Conservation (phyloP, 2,329 filamentous ascomycete species). For the Ascochyta koolunga region DNA sequence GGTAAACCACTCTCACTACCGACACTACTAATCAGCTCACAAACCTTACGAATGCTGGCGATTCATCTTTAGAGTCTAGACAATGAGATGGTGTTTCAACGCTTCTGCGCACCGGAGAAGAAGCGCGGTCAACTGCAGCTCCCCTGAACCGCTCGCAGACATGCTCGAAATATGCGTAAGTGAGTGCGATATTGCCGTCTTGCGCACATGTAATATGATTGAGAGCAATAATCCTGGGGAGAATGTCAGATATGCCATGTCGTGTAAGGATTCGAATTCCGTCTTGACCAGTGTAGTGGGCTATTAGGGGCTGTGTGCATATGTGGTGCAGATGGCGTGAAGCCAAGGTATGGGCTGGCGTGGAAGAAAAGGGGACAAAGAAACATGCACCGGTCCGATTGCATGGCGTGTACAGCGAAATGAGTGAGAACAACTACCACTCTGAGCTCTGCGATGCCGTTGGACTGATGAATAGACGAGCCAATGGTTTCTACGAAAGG, state of each 20-base stretch:
- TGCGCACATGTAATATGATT: neutral
- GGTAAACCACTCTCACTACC: neutral
- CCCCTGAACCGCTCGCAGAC: neutral
- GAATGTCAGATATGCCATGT: neutral
- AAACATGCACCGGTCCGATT: neutral
- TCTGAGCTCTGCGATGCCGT: too few species aligned
- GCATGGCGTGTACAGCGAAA: neutral
- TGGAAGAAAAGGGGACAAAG: neutral
- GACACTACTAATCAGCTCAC: neutral
- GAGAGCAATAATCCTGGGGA: neutral
- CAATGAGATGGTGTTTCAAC: neutral
- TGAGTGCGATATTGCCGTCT: neutral
- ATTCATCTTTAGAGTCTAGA: neutral
- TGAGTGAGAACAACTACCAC: too few species aligned
- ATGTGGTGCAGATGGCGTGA: neutral
- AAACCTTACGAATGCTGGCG: neutral
- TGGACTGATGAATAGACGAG: too few species aligned
- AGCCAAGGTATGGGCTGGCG: neutral
- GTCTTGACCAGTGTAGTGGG: neutral
- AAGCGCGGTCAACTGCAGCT: neutral
- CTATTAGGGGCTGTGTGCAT: neutral
- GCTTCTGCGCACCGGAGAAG: neutral
- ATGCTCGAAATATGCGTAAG: neutral
- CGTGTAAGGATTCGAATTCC: neutral
- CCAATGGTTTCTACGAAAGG: too few species aligned